Evolutionary conservation across 192 early-diverging fungal species (phyloP), one percentile per base, ranked within the genome.

Genomic region (Backusella australiensis): DNA sequence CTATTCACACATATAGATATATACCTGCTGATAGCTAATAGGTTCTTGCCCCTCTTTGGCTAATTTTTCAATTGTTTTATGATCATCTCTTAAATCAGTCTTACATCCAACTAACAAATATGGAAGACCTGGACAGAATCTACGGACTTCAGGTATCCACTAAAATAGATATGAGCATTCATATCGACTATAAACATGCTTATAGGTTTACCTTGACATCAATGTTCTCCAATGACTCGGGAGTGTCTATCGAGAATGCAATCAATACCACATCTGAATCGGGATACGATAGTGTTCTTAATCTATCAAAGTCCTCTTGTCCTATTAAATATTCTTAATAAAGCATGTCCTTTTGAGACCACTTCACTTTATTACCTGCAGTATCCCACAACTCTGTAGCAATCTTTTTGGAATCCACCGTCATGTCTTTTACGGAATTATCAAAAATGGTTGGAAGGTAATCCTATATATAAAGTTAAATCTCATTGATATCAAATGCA

Each of bases 21-120:
- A 49, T 77, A 81, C 80, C 75, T 81, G 53, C 66, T 77, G 67
- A 34, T 74, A 77, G 21, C 56, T 68, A 4, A 81, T 67, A 23
- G 80, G 75, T 36, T 83, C 81, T 78, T 93, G 89, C 74, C 89
- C 78, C 63, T 82, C 86, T 78, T 90, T 93, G 80, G 84, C 83
- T 32, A 96, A 83, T 71, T 92, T 88, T 59, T 90, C 88, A 11
- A 76, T 73, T 66, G 39, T 65, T 35, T 56, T 23, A 39, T 52
- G 34, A 42, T 81, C 75, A 42, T 71, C 59, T 14, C 80, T 76
- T 52, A 81, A 53, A 73, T 81, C 80, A 39, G 52, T 77, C 44
- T 81, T 81, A 15, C 76, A 72, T 1, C 69, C 80, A 26, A 74
- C 76, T n/a, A 81, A 70, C 1, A 81, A n/a, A 34, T 72, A 69